Evolutionary conservation across 2,329 filamentous ascomycete genomes (phyloP), one percentile per base, ranked within the genome.

Genomic region (Chaetothyriales sp.): DNA sequence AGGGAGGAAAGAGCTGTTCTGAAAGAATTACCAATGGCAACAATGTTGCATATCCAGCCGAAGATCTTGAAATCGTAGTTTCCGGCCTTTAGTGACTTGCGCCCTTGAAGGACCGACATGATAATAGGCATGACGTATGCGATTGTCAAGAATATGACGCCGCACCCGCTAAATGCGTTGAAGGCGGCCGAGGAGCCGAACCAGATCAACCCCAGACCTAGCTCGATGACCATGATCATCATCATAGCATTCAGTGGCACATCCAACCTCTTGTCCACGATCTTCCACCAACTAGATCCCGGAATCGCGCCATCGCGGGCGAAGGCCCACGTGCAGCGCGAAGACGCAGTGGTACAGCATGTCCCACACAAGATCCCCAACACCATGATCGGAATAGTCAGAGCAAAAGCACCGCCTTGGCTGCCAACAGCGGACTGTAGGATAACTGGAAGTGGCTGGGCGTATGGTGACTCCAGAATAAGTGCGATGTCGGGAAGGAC

Each of bases 281-380:
- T 72, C 48, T 75, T 75, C 82, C 82, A 88, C 9, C 85, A 65
- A 22, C 72, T 71, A 57, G 82, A 82, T 0, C 81, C 82, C 0
- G 84, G 84, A 51, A 88, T 85, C 8, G 83, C 85, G 18, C 82
- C 83, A 64, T 88, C 84, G 45, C 84, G 76, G 1, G 84, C 82
- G 64, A 88, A 88, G 10, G 85, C 83, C 61, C 85, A 88, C 1
- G 82, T 86, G 70, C 83, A 86, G 20, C 85, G 76, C 49, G 79
- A 83, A 2, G 85, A 80, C 1, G 85, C 85, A 0, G 85, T 89
- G 18, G 89, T 70, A 1, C 85, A 81, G 5, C 84, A 85, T 33
- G 84, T 80, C 18, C 85, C 85, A 1, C 85, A 84, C 62, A 89
- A 88, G 64, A 89, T 75, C 54, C 85, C 73, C 60, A 90, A 87